These are phyloP conservation scores for Colletotrichum ledebouriae DNA, from an alignment of 2,329 filamentous ascomycete species.

Conservation along the genomic window DNA sequence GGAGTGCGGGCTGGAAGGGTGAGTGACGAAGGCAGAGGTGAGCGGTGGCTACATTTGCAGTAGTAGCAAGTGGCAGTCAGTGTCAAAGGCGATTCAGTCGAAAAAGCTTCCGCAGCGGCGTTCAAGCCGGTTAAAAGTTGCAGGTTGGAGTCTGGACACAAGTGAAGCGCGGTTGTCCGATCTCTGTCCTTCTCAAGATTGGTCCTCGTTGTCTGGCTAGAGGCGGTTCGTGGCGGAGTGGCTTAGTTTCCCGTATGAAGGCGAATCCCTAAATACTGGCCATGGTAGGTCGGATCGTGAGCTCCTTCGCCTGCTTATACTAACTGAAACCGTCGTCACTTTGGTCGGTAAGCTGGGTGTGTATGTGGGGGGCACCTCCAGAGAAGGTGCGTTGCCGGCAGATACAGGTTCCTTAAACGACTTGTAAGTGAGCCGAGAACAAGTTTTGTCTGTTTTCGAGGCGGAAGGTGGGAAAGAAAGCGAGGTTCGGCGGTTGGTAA, in stretches of 20 bases:
- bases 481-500: conserved; percentile 4
- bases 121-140: neutral
- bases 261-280: conserved; percentile 14
- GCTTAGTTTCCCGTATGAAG: neutral
- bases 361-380: neutral
- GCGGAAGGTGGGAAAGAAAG: conserved; percentile 10
- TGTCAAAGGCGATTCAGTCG: conserved; percentile 1
- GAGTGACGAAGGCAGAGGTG: conserved; percentile 11
- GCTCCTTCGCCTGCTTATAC: neutral
- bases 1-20: neutral
- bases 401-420: neutral
- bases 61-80: conserved; percentile 1
- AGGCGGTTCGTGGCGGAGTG: neutral
- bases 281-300: conserved; percentile 23
- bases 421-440: conserved; percentile 10
- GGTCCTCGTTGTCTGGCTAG: neutral
- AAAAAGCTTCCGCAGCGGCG: neutral
- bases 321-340: neutral
- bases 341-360: neutral
- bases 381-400: conserved; percentile 4
- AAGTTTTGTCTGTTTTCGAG: conserved; percentile 4
- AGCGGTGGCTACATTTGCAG: conserved; percentile 26
- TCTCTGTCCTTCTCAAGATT: neutral
- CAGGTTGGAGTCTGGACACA: neutral
- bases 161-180: neutral